These are phyloP conservation scores for Neoboletus magnificus DNA, from an alignment of 768 basidiomycete species.

Conservation along the genomic window DNA sequence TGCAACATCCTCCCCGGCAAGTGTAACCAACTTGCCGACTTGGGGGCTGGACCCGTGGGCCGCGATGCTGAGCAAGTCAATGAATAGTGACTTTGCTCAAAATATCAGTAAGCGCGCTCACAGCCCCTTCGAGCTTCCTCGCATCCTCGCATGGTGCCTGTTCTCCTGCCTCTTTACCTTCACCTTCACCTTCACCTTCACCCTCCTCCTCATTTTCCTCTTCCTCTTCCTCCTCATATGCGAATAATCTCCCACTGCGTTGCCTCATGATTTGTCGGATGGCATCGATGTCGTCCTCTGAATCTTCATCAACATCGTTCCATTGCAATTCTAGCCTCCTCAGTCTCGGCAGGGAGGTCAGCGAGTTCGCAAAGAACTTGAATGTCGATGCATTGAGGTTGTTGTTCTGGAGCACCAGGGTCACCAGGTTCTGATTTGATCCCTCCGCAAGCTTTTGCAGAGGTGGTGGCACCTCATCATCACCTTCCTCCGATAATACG, in stretches of 20 bases:
- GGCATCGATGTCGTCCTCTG: constrained; percentile 51
- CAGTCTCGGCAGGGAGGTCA: constrained; percentile 59
- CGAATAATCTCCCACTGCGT: constrained; percentile 63
- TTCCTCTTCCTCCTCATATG: constrained; percentile 75
- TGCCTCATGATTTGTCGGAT: constrained; percentile 54
- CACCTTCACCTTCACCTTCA: constrained; percentile 26
- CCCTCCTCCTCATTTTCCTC: constrained; percentile 61
- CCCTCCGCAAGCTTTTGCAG: constrained; percentile 61
- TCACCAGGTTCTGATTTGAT: constrained; percentile 69
- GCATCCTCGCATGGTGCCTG: constrained; percentile 25
- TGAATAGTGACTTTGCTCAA: constrained; percentile 60
- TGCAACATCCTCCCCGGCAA: constrained; percentile 1
- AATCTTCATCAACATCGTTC: constrained; percentile 83
- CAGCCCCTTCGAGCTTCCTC: constrained; percentile 31
- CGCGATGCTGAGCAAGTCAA: constrained; percentile 19
- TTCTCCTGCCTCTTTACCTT: constrained; percentile 15
- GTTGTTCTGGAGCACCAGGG: constrained; percentile 86
- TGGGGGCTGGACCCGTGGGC: background rate
- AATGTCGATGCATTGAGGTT: constrained; percentile 76
- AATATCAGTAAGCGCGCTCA: constrained; percentile 62
- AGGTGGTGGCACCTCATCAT: constrained; percentile 73
- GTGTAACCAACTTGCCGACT: background rate
- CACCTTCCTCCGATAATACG: constrained; percentile 65
- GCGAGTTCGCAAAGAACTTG: constrained; percentile 60
- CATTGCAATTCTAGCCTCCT: constrained; percentile 82